Evolutionary conservation across 2,329 filamentous ascomycete genomes (phyloP).

Genomic region (Elsinoe ampelina): DNA sequence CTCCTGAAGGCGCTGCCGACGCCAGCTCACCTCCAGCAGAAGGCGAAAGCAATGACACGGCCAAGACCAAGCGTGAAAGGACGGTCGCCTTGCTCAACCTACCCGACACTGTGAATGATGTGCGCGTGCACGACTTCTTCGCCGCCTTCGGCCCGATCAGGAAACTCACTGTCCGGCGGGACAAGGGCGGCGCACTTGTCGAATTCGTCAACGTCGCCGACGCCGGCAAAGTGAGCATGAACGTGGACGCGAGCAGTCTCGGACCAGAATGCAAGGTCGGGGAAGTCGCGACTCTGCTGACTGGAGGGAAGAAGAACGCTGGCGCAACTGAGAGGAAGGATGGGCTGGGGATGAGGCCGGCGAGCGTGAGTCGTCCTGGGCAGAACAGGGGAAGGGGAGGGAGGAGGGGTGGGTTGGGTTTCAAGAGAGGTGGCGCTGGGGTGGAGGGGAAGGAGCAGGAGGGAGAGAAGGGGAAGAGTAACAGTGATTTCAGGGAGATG

Average conservation of each 20-base stretch:
- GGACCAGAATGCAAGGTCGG: constrained; percentile 37
- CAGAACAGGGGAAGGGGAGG: constrained; percentile 33
- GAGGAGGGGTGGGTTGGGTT: constrained; percentile 39
- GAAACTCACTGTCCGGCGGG: constrained; percentile 69
- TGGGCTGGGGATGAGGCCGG: constrained; percentile 24
- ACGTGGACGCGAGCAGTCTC: constrained; percentile 31
- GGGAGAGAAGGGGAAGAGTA: constrained; percentile 37
- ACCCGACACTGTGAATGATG: constrained; percentile 86
- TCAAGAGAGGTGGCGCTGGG: constrained; percentile 34
- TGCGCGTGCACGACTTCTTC: constrained; percentile 64
- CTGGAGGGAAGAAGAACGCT: constrained; percentile 28
- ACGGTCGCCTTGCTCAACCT: constrained; percentile 77
- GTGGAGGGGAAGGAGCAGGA: constrained; percentile 15
- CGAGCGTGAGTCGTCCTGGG: constrained; percentile 34
- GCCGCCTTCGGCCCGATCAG: constrained; percentile 61
- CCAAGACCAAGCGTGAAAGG: constrained; percentile 41
- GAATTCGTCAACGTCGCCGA: constrained; percentile 64
- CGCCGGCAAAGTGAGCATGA: constrained; percentile 60
- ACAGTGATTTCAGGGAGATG: constrained; percentile 49
- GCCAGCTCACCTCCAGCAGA: not conserved
- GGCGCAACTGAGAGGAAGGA: constrained; percentile 6
- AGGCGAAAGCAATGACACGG: constrained; percentile 19
- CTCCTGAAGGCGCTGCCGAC: constrained; percentile 17
- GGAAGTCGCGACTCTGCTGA: constrained; percentile 8
- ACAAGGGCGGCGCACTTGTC: constrained; percentile 75